Evolutionary conservation across 2,329 filamentous ascomycete species (phyloP), one percentile per base, ranked within the genome.

Genomic region (Alternaria gansuensis): DNA sequence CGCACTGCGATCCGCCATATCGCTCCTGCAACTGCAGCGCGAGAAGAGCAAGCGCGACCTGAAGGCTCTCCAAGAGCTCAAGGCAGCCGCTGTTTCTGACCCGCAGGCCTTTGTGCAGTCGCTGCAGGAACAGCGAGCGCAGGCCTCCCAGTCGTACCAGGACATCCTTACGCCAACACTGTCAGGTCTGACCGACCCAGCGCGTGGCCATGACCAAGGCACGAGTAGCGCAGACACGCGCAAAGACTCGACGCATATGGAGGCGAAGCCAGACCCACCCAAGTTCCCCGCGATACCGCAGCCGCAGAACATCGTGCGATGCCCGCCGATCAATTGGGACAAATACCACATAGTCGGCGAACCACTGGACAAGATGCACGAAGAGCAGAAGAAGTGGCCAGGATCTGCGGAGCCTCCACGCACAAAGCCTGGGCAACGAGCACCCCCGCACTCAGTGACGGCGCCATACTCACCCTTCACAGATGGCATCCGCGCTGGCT

Each of bases 291-390:
- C 80, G 17, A 85, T 97, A 13, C 93, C 93, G 0, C 85, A 84
- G 13, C 87, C 91, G 6, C 94, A 97, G 76, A 90, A 90, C 67
- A 82, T 98, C 0, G 89, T 96, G 26, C 88, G 93, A 39, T 92
- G 89, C 79, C 94, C 94, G 8, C 90, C 92, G 8, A 89, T 98
- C 72, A 97, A 97, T 80, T 98, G 94, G 94, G 87, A 88, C 11
- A 93, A 97, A 74, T 98, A 98, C 77, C 91, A 92, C 68, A 84
- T 97, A n/a, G 88, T 95, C 3, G 93, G 92, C 48, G 89, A 91
- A 59, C 87, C 91, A 1, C 82, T 97, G 34, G 92, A 97, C 77
- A 90, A 88, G 74, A 82, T 97, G 63, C 93, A 97, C 75, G 85
- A 87, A 50, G 91, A 96, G 72, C 93, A 97, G 78, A 80, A 88